These are phyloP conservation scores for Zygosaccharomyces gambellarensis DNA, from an alignment of 805 yeast species.

Conservation along the genomic window DNA sequence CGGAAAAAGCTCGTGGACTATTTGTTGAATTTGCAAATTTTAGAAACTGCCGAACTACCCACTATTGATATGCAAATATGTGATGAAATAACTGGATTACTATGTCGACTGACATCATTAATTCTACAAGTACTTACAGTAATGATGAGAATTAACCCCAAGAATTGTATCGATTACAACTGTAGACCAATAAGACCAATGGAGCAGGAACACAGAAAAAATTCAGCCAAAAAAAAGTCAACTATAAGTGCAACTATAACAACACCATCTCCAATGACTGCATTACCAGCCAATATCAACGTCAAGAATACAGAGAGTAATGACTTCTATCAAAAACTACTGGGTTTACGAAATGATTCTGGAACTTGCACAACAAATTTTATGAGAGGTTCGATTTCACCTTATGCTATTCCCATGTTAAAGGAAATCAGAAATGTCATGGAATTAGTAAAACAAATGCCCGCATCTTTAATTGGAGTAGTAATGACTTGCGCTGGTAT, in stretches of 20 bases:
- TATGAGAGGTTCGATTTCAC: constrained; percentile 28
- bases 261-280: not conserved
- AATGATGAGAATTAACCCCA: constrained; percentile 28
- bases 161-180: constrained; percentile 30
- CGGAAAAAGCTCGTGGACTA: constrained; percentile 20
- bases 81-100: constrained; percentile 14
- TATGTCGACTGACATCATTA: constrained; percentile 23
- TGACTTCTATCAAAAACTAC: constrained; percentile 28
- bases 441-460: constrained; percentile 30
- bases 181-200: constrained; percentile 13
- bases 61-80: constrained; percentile 13
- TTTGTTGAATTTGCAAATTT: constrained; percentile 17
- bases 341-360: constrained; percentile 24
- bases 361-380: constrained; percentile 12
- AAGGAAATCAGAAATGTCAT: constrained; percentile 27
- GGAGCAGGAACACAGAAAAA: not conserved
- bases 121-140: constrained; percentile 24
- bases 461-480: constrained; percentile 28
- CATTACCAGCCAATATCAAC: not conserved
- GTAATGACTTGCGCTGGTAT: constrained; percentile 23
- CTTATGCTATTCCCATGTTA: constrained; percentile 27
- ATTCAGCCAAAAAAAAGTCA: not conserved
- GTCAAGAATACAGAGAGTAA: constrained; percentile 10
- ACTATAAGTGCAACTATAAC: not conserved
- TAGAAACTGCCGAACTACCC: constrained; percentile 4